phyloP scores from a whole-genome alignment of 495 filamentous ascomycete species.

The Penicillium flavigenum region DNA sequence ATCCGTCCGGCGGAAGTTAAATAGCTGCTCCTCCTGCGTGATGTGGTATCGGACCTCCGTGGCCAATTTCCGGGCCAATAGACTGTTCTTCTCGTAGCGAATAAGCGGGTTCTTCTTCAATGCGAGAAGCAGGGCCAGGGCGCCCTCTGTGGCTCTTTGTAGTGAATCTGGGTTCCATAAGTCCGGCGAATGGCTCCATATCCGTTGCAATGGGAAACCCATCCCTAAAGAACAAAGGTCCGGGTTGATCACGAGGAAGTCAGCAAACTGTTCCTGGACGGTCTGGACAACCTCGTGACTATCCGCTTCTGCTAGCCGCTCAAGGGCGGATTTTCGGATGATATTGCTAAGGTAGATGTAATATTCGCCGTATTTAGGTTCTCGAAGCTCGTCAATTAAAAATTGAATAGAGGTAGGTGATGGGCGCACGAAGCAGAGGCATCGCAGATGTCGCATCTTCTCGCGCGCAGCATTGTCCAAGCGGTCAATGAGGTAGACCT shows the following conservation, averaged over 20 bases:
- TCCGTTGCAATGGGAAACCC: slow-evolving; percentile 66
- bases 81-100: slow-evolving; percentile 88
- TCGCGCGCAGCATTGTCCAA: slow-evolving; percentile 87
- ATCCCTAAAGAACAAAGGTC: slow-evolving; percentile 86
- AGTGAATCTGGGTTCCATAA: slow-evolving; percentile 86
- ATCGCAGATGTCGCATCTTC: slow-evolving; percentile 96
- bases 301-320: slow-evolving; percentile 94
- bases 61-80: slow-evolving; percentile 87
- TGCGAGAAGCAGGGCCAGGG: slow-evolving; percentile 77
- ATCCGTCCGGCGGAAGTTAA: slow-evolving; percentile 94
- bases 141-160: slow-evolving; percentile 78
- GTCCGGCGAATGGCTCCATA: slow-evolving; percentile 77
- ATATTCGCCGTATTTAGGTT: slow-evolving; percentile 98
- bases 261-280: slow-evolving; percentile 93
- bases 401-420: slow-evolving; percentile 88
- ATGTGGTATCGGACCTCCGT: slow-evolving; percentile 89
- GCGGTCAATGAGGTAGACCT: slow-evolving; percentile 96
- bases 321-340: slow-evolving; percentile 92
- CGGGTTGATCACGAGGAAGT: slow-evolving; percentile 92
- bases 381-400: slow-evolving; percentile 91
- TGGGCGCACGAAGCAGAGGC: slow-evolving; percentile 88
- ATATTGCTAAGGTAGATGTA: slow-evolving; percentile 96
- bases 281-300: slow-evolving; percentile 92
- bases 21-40: slow-evolving; percentile 93
- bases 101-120: slow-evolving; percentile 97